Evolutionary conservation across 257 asterid genomes (phyloP).

Genomic region (Plantago elongata): DNA sequence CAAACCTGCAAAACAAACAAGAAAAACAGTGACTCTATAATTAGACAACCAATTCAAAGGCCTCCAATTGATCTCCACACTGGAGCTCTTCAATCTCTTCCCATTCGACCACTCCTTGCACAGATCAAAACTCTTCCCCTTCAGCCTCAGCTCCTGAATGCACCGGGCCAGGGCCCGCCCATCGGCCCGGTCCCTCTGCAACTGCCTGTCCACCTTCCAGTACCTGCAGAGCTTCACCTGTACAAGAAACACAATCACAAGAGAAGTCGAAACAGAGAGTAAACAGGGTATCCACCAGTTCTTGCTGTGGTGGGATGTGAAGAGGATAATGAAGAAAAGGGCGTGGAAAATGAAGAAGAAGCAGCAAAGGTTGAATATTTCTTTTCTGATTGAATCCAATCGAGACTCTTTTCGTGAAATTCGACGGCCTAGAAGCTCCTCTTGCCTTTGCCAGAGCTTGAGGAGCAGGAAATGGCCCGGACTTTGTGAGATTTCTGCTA

Average conservation of each 20-base stretch:
- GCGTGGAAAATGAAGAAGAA: slow-evolving; percentile 72
- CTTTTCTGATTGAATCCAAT: slow-evolving; percentile 46
- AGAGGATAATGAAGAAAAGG: slow-evolving; percentile 55
- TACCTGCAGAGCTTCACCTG: slow-evolving; percentile 68
- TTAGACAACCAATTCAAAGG: slow-evolving; percentile 66
- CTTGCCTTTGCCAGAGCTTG: slow-evolving; percentile 92
- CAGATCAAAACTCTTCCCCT: slow-evolving; percentile 79
- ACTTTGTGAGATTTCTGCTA: slow-evolving; percentile 81
- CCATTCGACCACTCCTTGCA: slow-evolving; percentile 62
- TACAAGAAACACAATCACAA: slow-evolving; percentile 44
- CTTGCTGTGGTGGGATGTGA: slow-evolving; percentile 40
- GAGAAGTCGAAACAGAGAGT: slow-evolving; percentile 39
- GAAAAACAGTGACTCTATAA: slow-evolving; percentile 46
- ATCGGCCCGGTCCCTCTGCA: slow-evolving; percentile 64
- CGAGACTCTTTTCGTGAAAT: slow-evolving; percentile 64
- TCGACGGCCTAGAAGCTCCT: slow-evolving; percentile 51
- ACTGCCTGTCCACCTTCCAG: slow-evolving; percentile 64
- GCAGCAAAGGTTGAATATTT: slow-evolving; percentile 73
- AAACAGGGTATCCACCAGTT: slow-evolving; percentile 81
- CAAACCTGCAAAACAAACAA: slow-evolving; percentile 55
- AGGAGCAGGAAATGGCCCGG: slow-evolving; percentile 93
- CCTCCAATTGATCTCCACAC: slow-evolving; percentile 94
- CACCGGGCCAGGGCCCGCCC: slow-evolving; percentile 62
- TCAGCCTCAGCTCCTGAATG: slow-evolving; percentile 91
- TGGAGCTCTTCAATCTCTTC: slow-evolving; percentile 89